Conservation (phyloP, 2,329 filamentous ascomycete species). For the Pestalotiopsis sp. region DNA sequence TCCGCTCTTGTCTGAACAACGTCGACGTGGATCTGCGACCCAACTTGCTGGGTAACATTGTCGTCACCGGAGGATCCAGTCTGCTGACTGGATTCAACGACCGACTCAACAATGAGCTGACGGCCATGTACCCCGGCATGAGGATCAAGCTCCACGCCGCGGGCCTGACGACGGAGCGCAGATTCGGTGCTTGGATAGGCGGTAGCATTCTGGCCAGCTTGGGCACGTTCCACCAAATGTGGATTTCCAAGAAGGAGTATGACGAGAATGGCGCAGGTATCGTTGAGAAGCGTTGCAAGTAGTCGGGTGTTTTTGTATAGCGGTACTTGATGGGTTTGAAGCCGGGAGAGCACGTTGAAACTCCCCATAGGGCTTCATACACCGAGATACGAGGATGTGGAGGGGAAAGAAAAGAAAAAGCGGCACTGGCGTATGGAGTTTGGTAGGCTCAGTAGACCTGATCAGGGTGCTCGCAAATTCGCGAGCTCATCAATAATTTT, state of each 20-base stretch:
- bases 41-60: conserved; percentile 83
- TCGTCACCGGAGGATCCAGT: conserved; percentile 87
- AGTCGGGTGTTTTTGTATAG: conserved; percentile 19
- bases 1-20: conserved; percentile 74
- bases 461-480: conserved; percentile 1
- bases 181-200: conserved; percentile 94
- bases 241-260: conserved; percentile 97
- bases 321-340: background rate
- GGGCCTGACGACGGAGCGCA: conserved; percentile 82
- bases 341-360: background rate
- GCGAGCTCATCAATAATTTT: background rate
- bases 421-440: conserved; percentile 6
- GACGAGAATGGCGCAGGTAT: conserved; percentile 91
- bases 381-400: background rate
- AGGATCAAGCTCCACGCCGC: conserved; percentile 88
- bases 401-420: background rate
- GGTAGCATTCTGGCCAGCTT: conserved; percentile 94
- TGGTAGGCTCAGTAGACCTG: background rate
- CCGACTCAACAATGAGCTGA: conserved; percentile 83
- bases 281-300: conserved; percentile 97
- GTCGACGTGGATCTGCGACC: conserved; percentile 90
- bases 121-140: conserved; percentile 78
- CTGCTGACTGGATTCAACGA: conserved; percentile 92
- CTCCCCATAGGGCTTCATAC: background rate
- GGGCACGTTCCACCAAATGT: conserved; percentile 99